These are phyloP conservation scores for Dactylellina cionopaga DNA, from an alignment of 2,329 filamentous ascomycete genomes.

Conservation along the genomic window DNA sequence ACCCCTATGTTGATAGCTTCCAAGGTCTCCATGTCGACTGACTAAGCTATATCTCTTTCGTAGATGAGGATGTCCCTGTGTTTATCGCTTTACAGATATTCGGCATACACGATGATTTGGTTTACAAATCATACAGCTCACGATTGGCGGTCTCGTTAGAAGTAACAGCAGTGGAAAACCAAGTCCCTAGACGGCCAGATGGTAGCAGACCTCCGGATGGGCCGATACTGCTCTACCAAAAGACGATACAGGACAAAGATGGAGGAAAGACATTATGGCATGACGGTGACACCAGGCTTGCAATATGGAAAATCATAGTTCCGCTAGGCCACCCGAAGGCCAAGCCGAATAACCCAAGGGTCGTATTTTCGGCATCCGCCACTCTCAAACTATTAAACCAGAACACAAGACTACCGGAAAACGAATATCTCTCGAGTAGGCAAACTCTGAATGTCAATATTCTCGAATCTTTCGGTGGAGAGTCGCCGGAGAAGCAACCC, in stretches of 20 bases:
- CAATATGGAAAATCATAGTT: constrained; percentile 57
- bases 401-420: constrained; percentile 62
- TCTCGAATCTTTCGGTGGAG: constrained; percentile 76
- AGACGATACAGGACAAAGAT: constrained; percentile 56
- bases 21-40: no score
- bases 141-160: constrained; percentile 75
- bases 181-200: constrained; percentile 62
- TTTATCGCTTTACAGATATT: constrained; percentile 75
- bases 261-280: constrained; percentile 56
- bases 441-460: constrained; percentile 77
- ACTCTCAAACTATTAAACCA: constrained; percentile 66
- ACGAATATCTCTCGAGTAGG: constrained; percentile 76
- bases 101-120: constrained; percentile 66
- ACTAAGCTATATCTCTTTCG: constrained; percentile 34
- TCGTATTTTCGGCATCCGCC: constrained; percentile 65
- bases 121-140: constrained; percentile 69
- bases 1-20: no score
- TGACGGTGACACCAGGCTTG: constrained; percentile 55
- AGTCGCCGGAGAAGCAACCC: constrained; percentile 72
- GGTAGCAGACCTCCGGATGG: constrained; percentile 61
- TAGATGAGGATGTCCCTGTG: constrained; percentile 78
- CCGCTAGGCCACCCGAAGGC: constrained; percentile 57
- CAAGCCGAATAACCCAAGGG: constrained; percentile 58
- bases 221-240: constrained; percentile 56
- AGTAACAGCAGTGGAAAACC: constrained; percentile 71